phyloP scores from a whole-genome alignment of 495 filamentous ascomycete genomes.

The Xanthoparmelia taractica region DNA sequence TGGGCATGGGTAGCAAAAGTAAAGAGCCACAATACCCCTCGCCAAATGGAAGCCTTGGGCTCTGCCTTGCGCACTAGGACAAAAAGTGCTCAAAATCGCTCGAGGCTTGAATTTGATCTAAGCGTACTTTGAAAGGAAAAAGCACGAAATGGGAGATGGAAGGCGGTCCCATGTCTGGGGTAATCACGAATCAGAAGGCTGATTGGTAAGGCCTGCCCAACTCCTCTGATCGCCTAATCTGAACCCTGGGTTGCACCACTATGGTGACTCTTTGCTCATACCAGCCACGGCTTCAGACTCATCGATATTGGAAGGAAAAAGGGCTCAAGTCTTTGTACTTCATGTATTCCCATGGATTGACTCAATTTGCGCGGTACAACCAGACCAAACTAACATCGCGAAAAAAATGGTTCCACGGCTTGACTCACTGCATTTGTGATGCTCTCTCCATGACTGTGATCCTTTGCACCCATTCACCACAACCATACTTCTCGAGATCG shows the following conservation, averaged over 20 bases:
- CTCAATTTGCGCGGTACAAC: not conserved
- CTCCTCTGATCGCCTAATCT: not conserved
- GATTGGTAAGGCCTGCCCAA: not conserved
- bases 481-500: slow-evolving; percentile 28
- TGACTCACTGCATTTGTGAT: not conserved
- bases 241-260: not conserved
- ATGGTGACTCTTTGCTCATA: not conserved
- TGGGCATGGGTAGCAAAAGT: too few relatives aligned
- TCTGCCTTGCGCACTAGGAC: too few relatives aligned
- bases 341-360: not conserved
- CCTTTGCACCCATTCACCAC: slow-evolving; percentile 26
- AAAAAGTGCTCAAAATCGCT: too few relatives aligned
- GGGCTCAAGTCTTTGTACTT: not conserved
- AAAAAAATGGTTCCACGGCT: not conserved
- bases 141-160: not conserved
- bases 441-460: slow-evolving; percentile 28
- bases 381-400: not conserved
- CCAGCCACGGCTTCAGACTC: not conserved
- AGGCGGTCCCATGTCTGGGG: not conserved
- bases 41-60: too few relatives aligned
- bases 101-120: not conserved
- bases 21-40: too few relatives aligned
- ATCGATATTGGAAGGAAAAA: not conserved
- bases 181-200: not conserved
- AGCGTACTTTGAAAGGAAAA: not conserved